Conservation (phyloP, 1,284 basidiomycete species). For the Peniophora sp. region DNA sequence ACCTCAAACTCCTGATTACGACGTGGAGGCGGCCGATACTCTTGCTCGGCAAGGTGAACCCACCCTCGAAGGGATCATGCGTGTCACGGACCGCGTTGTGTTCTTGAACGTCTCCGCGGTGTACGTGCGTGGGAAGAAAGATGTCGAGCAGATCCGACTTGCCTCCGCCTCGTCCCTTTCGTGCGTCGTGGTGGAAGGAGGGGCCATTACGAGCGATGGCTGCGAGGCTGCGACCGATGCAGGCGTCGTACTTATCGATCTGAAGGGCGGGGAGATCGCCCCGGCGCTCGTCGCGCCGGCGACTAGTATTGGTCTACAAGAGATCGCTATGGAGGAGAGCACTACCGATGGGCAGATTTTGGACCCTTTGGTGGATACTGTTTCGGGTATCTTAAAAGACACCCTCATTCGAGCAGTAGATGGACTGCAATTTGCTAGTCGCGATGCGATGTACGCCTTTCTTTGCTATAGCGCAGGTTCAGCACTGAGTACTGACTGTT, state of each 20-base stretch:
- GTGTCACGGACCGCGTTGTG: conserved; percentile 17
- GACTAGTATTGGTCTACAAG: conserved; percentile 48
- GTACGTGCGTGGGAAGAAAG: conserved; percentile 13
- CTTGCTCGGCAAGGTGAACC: conserved; percentile 59
- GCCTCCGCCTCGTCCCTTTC: not conserved
- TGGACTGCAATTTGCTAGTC: conserved; percentile 62
- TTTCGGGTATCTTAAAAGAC: conserved; percentile 42
- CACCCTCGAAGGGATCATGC: conserved; percentile 30
- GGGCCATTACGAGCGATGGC: not conserved
- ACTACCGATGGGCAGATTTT: conserved; percentile 60
- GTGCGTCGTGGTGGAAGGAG: not conserved
- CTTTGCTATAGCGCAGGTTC: conserved; percentile 9
- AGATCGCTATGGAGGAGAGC: conserved; percentile 54
- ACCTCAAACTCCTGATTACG: conserved; percentile 57
- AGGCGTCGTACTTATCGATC: conserved; percentile 24
- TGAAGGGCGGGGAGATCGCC: conserved; percentile 46
- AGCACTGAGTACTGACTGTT: not conserved
- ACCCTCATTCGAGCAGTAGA: conserved; percentile 61
- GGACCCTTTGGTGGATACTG: conserved; percentile 36
- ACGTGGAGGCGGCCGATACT: conserved; percentile 45
- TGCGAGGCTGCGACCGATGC: not conserved
- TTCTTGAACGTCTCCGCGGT: conserved; percentile 42
- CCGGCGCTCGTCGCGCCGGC: conserved; percentile 58
- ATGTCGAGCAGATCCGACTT: conserved; percentile 8
- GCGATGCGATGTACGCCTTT: conserved; percentile 56